phyloP scores from a whole-genome alignment of 2,329 filamentous ascomycete species.

The Botrytis fragariae region DNA sequence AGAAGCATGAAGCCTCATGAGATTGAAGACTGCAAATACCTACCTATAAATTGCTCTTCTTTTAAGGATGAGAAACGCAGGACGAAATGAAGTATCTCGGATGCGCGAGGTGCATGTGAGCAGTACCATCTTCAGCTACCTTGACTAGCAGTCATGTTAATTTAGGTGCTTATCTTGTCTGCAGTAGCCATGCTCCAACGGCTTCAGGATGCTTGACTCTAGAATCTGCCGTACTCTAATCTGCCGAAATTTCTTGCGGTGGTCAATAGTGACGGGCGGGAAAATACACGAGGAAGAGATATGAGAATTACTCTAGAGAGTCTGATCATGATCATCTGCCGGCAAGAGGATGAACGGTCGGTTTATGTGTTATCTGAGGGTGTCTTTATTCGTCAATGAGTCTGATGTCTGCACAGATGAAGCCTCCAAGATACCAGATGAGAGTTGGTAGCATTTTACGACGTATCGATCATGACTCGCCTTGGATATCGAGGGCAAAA shows the following conservation, averaged over 20 bases:
- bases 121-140: background rate
- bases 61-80: background rate
- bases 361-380: background rate
- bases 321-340: background rate
- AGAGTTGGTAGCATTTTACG: background rate
- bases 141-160: background rate
- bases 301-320: background rate
- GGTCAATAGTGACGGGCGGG: background rate
- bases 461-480: background rate
- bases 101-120: background rate
- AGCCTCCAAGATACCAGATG: background rate
- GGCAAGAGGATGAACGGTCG: background rate
- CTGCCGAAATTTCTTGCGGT: background rate
- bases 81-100: background rate
- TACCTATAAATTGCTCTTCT: background rate
- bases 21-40: background rate
- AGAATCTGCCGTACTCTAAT: background rate
- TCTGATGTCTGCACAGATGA: background rate
- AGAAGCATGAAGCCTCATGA: background rate
- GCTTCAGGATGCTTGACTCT: background rate
- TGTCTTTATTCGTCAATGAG: background rate
- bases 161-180: background rate
- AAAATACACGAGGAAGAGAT: background rate
- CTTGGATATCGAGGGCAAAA: background rate
- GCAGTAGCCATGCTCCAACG: background rate